Evolutionary conservation across 164 flowering plant species (phyloP).

Genomic region (Aristolochia fimbriata): DNA sequence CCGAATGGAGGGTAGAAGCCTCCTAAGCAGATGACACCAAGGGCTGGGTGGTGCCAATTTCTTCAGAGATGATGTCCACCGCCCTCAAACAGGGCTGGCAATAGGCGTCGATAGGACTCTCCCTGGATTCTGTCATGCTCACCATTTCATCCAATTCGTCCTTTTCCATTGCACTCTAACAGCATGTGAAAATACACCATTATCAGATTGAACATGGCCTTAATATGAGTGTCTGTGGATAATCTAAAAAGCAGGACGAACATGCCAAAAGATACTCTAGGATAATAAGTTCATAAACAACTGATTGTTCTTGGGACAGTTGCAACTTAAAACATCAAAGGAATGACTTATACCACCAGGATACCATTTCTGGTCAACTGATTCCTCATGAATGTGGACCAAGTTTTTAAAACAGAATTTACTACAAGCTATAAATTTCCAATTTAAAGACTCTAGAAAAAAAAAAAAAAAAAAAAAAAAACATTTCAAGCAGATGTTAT

Average conservation of each 20-base stretch:
- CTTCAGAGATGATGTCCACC: constrained; percentile 12
- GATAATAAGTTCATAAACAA: background rate
- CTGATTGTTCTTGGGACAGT: too few species aligned
- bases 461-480: too few species aligned
- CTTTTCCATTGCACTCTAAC: constrained; percentile 48
- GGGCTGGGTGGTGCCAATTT: constrained; percentile 30
- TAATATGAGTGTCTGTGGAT: background rate
- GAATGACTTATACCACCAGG: too few species aligned
- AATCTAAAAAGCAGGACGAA: background rate
- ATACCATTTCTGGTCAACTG: too few species aligned
- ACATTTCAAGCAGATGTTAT: too few species aligned
- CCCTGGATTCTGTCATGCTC: constrained; percentile 24
- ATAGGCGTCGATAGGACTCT: constrained; percentile 39
- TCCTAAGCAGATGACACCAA: constrained; percentile 13
- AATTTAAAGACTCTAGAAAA: too few species aligned
- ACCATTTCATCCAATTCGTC: constrained; percentile 51
- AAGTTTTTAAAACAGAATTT: too few species aligned
- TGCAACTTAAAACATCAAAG: too few species aligned
- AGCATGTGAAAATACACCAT: background rate
- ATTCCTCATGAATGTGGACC: too few species aligned
- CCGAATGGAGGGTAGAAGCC: too few species aligned
- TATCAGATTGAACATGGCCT: background rate
- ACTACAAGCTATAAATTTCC: too few species aligned
- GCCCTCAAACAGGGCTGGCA: constrained; percentile 41
- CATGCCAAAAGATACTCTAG: background rate